Evolutionary conservation across 1,284 basidiomycete genomes (phyloP).

Genomic region (Puccinia coronata): DNA sequence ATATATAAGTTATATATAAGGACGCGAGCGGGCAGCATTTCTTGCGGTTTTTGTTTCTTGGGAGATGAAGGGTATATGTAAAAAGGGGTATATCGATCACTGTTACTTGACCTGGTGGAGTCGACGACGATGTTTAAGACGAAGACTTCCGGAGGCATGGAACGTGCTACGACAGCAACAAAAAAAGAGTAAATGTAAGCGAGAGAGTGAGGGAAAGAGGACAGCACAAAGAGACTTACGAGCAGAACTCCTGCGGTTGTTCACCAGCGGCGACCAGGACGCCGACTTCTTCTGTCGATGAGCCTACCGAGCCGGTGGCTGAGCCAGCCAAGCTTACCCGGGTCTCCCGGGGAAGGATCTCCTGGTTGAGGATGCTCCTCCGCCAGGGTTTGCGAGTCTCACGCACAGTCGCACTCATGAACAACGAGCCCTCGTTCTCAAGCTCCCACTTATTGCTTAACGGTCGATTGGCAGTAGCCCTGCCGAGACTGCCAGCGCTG

Average conservation of each 20-base stretch:
- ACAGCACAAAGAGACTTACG: neutral
- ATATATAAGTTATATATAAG: too few relatives aligned
- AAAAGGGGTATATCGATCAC: too few relatives aligned
- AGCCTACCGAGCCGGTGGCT: neutral
- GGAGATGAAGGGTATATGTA: too few relatives aligned
- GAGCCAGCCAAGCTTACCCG: neutral
- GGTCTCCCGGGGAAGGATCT: neutral
- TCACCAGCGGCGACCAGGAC: slow-evolving; percentile 25
- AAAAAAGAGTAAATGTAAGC: neutral
- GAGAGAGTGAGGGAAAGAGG: neutral
- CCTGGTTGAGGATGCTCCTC: slow-evolving; percentile 8
- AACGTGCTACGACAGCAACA: neutral
- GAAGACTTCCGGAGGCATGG: slow-evolving; percentile 15
- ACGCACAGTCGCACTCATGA: neutral
- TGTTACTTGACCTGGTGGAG: slow-evolving; percentile 4
- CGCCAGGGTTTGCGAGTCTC: slow-evolving; percentile 17
- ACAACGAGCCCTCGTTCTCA: slow-evolving; percentile 1
- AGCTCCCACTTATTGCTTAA: neutral
- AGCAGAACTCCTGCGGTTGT: slow-evolving; percentile 1
- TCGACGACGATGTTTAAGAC: slow-evolving; percentile 25
- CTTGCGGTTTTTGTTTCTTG: too few relatives aligned
- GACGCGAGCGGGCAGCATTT: too few relatives aligned
- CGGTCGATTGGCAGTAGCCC: neutral
- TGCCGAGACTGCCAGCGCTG: neutral
- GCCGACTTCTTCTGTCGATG: slow-evolving; percentile 2